phyloP scores from a whole-genome alignment of 768 basidiomycete genomes.

The Mycena epipterygia region DNA sequence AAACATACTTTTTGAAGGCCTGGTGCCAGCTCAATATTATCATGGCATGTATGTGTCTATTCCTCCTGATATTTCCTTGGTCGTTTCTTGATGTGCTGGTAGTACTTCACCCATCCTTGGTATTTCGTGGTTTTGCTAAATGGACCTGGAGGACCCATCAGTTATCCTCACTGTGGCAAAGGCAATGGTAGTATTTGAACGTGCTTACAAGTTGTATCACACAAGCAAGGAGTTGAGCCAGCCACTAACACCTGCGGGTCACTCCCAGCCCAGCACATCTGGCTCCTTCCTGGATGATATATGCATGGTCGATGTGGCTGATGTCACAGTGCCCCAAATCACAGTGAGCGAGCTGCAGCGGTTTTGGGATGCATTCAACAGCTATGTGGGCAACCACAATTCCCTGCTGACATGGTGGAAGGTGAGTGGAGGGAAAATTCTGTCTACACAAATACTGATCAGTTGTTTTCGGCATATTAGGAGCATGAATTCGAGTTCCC shows the following conservation, averaged over 20 bases:
- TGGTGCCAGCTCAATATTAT: background rate
- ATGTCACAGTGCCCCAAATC: conserved; percentile 34
- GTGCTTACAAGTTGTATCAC: background rate
- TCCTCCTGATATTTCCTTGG: background rate
- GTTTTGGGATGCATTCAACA: background rate
- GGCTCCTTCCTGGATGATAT: background rate
- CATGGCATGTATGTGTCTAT: background rate
- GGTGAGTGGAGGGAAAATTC: background rate
- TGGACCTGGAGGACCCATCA: background rate
- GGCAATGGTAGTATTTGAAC: background rate
- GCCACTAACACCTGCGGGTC: background rate
- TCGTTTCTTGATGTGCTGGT: background rate
- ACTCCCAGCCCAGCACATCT: background rate
- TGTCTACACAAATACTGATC: background rate
- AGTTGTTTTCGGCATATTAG: background rate
- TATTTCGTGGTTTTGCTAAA: background rate
- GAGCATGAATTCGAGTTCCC: background rate
- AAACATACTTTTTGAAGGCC: too few relatives aligned
- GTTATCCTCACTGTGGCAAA: too few relatives aligned
- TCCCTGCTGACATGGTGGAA: background rate
- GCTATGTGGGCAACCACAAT: background rate
- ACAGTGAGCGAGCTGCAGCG: background rate
- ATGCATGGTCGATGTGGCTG: conserved; percentile 8
- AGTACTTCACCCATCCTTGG: background rate
- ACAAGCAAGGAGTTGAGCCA: background rate